phyloP scores from a whole-genome alignment of 495 filamentous ascomycete species.

The Astrothelium macrocarpum region DNA sequence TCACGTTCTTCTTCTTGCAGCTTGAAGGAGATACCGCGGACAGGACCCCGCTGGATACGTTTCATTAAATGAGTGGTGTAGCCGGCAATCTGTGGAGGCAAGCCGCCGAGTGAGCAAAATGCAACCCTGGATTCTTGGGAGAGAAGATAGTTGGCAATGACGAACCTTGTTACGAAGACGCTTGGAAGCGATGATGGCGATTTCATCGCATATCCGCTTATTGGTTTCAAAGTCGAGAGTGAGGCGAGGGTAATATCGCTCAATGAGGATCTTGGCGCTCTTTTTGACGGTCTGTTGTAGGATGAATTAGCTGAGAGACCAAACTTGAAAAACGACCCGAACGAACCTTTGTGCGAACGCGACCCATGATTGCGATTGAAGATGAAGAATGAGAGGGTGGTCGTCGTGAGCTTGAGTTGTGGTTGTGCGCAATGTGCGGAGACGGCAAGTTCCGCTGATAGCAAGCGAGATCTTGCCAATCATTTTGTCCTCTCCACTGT shows the following conservation, averaged over 20 bases:
- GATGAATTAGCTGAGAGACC: conserved; percentile 14
- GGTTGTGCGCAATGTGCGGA: conserved; percentile 3
- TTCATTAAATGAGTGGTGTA: conserved; percentile 98
- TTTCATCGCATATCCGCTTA: conserved; percentile 99
- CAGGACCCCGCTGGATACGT: conserved; percentile 97
- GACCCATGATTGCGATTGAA: conserved; percentile 77
- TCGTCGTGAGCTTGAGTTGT: not conserved
- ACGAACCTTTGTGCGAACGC: conserved; percentile 71
- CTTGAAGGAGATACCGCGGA: conserved; percentile 99
- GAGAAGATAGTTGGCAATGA: not conserved
- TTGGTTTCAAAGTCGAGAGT: conserved; percentile 99
- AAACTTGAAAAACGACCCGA: conserved; percentile 12
- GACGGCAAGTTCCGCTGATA: not conserved
- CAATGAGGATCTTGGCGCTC: conserved; percentile 99
- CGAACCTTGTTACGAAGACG: conserved; percentile 93
- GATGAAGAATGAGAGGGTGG: not conserved
- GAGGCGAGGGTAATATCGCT: conserved; percentile 78
- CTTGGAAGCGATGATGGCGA: conserved; percentile 98
- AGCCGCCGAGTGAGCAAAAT: not conserved
- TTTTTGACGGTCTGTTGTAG: conserved; percentile 82
- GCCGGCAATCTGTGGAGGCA: conserved; percentile 69
- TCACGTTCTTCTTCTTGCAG: conserved; percentile 99
- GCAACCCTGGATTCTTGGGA: not conserved
- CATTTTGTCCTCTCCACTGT: conserved; percentile 3
- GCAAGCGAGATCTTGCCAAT: not conserved